Evolutionary conservation across 1,284 basidiomycete genomes (phyloP), one percentile per base, ranked within the genome.

Genomic region (Rhodotorula sp.): DNA sequence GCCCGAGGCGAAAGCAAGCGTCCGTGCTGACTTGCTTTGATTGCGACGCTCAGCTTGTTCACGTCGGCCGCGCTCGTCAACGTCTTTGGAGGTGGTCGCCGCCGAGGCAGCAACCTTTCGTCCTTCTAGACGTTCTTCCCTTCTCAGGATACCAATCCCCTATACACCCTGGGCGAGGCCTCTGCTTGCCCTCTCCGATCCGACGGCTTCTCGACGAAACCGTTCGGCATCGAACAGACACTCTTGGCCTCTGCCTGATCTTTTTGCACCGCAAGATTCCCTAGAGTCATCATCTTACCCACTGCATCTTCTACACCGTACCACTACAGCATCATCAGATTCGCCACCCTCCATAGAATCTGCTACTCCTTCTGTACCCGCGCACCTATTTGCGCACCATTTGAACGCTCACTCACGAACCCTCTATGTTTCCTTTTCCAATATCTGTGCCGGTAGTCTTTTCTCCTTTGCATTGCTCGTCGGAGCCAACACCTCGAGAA

Each of bases 31-130:
- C 24, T 37, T 53, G 10, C 46, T 33, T 3, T 42, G 33, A 4
- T 22, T 45, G 20, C 24, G 42, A 0, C 33, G 10, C 4, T 6
- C 64, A 70, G 69, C 15, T 59, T 66, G 51, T 57, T 62, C 58
- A 54, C 53, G 18, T 60, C 68, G 8, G 56, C 60, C 22, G 54
- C 51, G 24, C 61, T 71, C 42, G 70, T 68, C 66, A 68, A 75
- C 54, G 8, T 70, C 64, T 60, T 73, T 24, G 70, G 73, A 29
- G 75, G 76, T 30, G 69, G 76, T 8, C 73, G 76, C 18, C 69
- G 76, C 26, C 69, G 73, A 18, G 73, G 73, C 29, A 67, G 60
- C 20, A 70, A 76, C 68, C 70, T 76, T 15, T 76, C 71, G 24
- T 76, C 73, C 7, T 74, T 74, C 68, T 76, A 70, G 49, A 59